Evolutionary conservation across 768 basidiomycete species (phyloP).

Genomic region (Strobilomyces dryophilus): DNA sequence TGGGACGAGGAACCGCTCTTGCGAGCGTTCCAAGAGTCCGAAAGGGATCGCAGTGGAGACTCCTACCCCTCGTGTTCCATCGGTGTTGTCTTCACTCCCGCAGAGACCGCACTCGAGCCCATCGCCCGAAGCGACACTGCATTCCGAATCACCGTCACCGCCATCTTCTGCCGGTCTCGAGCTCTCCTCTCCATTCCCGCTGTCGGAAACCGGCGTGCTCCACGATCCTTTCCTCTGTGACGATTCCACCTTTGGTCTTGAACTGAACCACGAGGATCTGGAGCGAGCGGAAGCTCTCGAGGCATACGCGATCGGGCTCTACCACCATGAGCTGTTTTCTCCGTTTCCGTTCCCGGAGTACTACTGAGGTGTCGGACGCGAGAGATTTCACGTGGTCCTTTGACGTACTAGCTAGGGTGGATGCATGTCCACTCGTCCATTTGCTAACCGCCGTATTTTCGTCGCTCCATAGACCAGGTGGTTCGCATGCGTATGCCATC

Average conservation of each 20-base stretch:
- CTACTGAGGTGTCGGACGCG: slow-evolving; percentile 4
- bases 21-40: slow-evolving; percentile 8
- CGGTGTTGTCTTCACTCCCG: slow-evolving; percentile 12
- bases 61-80: slow-evolving; percentile 3
- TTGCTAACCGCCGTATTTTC: background rate
- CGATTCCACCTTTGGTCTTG: slow-evolving; percentile 2
- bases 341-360: slow-evolving; percentile 18
- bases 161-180: slow-evolving; percentile 1
- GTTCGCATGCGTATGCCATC: too few relatives aligned
- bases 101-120: slow-evolving; percentile 1
- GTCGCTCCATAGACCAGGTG: slow-evolving; percentile 1
- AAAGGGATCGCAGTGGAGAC: too few relatives aligned
- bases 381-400: background rate
- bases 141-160: slow-evolving; percentile 1
- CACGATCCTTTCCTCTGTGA: slow-evolving; percentile 2
- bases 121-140: background rate
- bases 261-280: slow-evolving; percentile 12
- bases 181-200: background rate
- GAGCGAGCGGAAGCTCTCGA: slow-evolving; percentile 29
- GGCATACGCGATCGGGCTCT: slow-evolving; percentile 28
- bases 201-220: background rate
- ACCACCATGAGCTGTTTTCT: slow-evolving; percentile 23
- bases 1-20: slow-evolving; percentile 14
- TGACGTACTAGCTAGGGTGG: background rate
- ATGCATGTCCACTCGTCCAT: background rate